Conservation (phyloP, 371 early-diverging fungal species). For the Syncephalis fuscata region DNA sequence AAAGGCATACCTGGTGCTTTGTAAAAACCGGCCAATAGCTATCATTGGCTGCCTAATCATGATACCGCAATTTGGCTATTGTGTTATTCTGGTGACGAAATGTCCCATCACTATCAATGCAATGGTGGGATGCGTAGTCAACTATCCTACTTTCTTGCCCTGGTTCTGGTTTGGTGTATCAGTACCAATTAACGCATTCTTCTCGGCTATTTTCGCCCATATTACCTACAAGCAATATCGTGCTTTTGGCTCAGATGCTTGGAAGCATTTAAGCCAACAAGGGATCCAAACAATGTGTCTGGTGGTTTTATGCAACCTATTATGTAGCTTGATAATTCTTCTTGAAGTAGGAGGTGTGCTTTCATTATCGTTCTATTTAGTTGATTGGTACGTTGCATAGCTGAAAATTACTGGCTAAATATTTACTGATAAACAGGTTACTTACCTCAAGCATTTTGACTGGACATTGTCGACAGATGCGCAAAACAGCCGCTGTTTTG, state of each 20-base stretch:
- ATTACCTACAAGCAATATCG: neutral
- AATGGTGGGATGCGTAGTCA: neutral
- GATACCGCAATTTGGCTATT: neutral
- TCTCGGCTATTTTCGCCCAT: neutral
- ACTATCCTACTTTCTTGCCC: neutral
- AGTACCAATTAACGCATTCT: neutral
- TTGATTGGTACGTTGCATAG: too few species aligned
- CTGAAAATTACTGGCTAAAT: too few species aligned
- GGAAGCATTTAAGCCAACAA: neutral
- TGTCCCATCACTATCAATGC: neutral
- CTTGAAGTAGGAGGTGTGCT: too few species aligned
- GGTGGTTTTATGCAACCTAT: too few species aligned
- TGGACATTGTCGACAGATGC: too few species aligned
- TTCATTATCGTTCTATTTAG: too few species aligned
- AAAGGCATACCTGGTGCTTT: neutral
- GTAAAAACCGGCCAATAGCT: neutral
- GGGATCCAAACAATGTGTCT: neutral
- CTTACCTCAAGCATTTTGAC: too few species aligned
- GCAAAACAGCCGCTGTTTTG: too few species aligned
- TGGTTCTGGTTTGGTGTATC: neutral
- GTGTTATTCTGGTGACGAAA: neutral
- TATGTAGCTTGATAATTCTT: too few species aligned
- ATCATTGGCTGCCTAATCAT: neutral
- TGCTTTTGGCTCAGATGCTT: neutral
- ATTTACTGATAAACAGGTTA: too few species aligned